Percentiles rank a stretch among this genome's conserved stretches.
Conservation (phyloP, 805 yeast species). For the Clavispora santaluciae region DNA sequence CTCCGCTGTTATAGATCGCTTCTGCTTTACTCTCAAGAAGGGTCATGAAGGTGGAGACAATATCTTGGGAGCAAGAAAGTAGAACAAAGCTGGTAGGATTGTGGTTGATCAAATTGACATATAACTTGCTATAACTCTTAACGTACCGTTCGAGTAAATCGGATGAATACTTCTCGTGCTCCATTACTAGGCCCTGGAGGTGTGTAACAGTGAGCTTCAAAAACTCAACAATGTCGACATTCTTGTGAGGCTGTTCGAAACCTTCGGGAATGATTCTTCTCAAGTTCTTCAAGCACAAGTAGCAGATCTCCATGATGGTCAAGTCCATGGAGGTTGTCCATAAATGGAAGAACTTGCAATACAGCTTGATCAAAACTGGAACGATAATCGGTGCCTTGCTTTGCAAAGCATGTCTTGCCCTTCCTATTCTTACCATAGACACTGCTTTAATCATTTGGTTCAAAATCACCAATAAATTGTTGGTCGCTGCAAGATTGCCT, state of each 20-base stretch:
- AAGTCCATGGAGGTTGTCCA: constrained; percentile 55
- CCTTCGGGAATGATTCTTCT: constrained; percentile 76
- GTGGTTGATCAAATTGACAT: constrained; percentile 49
- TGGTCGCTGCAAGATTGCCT: constrained; percentile 48
- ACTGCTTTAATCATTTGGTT: constrained; percentile 76
- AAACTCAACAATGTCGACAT: constrained; percentile 54
- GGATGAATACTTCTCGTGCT: constrained; percentile 46
- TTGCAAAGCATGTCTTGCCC: constrained; percentile 74
- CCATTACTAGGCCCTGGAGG: constrained; percentile 49
- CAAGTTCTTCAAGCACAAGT: constrained; percentile 67
- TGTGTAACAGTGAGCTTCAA: constrained; percentile 53
- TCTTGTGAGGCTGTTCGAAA: constrained; percentile 62
- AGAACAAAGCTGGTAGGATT: constrained; percentile 71
- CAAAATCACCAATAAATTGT: constrained; percentile 60
- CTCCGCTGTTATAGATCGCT: constrained; percentile 53
- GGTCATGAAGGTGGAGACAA: constrained; percentile 57
- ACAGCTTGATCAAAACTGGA: constrained; percentile 55
- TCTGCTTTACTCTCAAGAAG: constrained; percentile 61
- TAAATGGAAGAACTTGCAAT: constrained; percentile 51
- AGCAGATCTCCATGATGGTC: constrained; percentile 66
- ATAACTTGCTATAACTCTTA: constrained; percentile 71
- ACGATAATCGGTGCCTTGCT: constrained; percentile 60
- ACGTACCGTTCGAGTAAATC: constrained; percentile 64
- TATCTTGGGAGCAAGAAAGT: constrained; percentile 56
- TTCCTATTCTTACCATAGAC: constrained; percentile 75